Percentiles rank a stretch among this genome's conserved stretches.
phyloP scores from a whole-genome alignment of 1,139 yeast genomes.

The Sugiyamaella novakii region DNA sequence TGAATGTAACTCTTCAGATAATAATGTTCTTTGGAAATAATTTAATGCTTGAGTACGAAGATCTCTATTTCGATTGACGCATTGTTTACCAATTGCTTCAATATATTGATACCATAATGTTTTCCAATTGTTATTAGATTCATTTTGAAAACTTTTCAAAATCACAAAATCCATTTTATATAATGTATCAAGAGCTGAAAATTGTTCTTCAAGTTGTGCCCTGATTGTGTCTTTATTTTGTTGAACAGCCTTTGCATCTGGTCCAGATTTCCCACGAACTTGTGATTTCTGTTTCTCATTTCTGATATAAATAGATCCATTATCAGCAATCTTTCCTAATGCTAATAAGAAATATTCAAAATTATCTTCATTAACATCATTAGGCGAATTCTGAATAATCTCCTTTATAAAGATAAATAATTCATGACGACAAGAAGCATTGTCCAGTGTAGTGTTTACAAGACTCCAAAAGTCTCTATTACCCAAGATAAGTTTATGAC shows the following conservation, averaged over 20 bases:
- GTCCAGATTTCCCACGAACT: background rate
- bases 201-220: conserved; percentile 6
- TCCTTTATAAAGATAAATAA: conserved; percentile 55
- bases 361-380: conserved; percentile 51
- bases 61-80: conserved; percentile 84
- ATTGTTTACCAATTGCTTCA: conserved; percentile 80
- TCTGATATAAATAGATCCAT: conserved; percentile 55
- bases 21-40: conserved; percentile 53
- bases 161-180: conserved; percentile 16
- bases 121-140: conserved; percentile 21
- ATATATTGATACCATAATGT: conserved; percentile 33
- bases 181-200: conserved; percentile 15
- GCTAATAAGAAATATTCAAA: conserved; percentile 64
- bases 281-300: background rate
- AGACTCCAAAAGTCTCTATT: conserved; percentile 65
- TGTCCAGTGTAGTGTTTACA: conserved; percentile 59
- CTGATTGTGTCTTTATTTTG: background rate
- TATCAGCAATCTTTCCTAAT: conserved; percentile 77
- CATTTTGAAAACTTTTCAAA: conserved; percentile 16
- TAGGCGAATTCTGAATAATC: conserved; percentile 46
- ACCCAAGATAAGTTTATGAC: conserved; percentile 35
- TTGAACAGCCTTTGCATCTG: no score
- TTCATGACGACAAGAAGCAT: conserved; percentile 51
- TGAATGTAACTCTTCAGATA: conserved; percentile 46
- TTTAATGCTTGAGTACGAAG: conserved; percentile 61